Evolutionary conservation across 2,329 filamentous ascomycete species (phyloP).

Genomic region (Davidsoniella neocaledoniae): DNA sequence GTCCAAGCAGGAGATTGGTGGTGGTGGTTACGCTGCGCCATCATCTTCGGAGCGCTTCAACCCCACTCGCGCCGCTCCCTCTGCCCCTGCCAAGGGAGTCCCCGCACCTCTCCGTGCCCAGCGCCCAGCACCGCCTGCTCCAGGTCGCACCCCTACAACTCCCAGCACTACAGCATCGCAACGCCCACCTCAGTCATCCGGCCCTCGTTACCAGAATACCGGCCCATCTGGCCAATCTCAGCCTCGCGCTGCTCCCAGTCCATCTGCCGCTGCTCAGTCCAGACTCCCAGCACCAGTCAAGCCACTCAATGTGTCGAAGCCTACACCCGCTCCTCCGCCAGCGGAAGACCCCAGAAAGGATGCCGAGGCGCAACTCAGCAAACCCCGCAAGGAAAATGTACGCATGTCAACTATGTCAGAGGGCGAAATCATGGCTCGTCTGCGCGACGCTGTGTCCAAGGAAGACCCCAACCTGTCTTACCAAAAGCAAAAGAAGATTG

Average conservation of each 20-base stretch:
- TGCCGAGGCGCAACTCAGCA: conserved; percentile 75
- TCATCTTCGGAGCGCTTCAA: conserved; percentile 58
- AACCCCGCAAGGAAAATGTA: conserved; percentile 78
- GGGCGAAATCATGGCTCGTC: conserved; percentile 87
- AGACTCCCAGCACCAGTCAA: conserved; percentile 51
- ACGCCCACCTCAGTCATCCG: conserved; percentile 21
- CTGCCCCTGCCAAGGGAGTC: conserved; percentile 43
- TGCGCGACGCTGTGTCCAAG: conserved; percentile 88
- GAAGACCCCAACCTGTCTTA: conserved; percentile 90
- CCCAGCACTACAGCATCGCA: conserved; percentile 4
- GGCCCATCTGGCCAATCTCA: conserved; percentile 6
- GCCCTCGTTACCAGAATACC: conserved; percentile 39
- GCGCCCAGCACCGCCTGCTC: conserved; percentile 65
- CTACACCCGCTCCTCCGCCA: conserved; percentile 29
- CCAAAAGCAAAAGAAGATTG: conserved; percentile 99
- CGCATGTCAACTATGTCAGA: conserved; percentile 99
- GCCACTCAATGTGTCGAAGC: conserved; percentile 63
- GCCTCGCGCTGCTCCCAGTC: not conserved
- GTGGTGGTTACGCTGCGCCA: conserved; percentile 26
- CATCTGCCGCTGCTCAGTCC: conserved; percentile 28
- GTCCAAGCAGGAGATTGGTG: conserved; percentile 80
- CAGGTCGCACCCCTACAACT: conserved; percentile 11
- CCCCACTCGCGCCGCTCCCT: conserved; percentile 68
- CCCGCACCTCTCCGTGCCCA: conserved; percentile 49
- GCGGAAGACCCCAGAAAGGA: conserved; percentile 59